Evolutionary conservation across 2,329 filamentous ascomycete genomes (phyloP), one percentile per base, ranked within the genome.

Genomic region (Xylariaceae sp.): DNA sequence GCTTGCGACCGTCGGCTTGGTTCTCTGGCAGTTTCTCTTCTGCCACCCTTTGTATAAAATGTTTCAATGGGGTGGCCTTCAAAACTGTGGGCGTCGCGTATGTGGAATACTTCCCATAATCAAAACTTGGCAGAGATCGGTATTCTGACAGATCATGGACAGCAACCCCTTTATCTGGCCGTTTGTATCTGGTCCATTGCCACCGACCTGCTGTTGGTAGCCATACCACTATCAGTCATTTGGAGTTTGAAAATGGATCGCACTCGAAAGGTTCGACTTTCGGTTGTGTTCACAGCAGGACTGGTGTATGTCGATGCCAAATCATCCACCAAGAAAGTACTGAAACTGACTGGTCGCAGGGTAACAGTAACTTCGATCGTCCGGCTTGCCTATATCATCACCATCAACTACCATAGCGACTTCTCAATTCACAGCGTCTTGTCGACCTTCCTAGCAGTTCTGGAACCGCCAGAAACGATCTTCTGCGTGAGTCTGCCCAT

Each of bases 401-500:
- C 56, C 9, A 65, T 66, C 17, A 49, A 66, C 47, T 66, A 66
- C 30, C 59, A 64, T 50, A 13, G 62, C 44, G 63, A 64, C 37
- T 66, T 66, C 58, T 65, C 64, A n/a, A 65, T 59, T 39, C 58
- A 62, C 18, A 64, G 59, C 15, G 63, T 65, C 5, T 44, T 51
- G 10, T 55, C 64, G 4, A 66, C 63, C 6, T 66, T 65, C 18
- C 42, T 66, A 7, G 64, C 64, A 10, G 54, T 54, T 13, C 37
- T 66, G 17, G 64, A 66, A 47, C 61, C 63, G 2, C 56, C 53
- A 2, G 50, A 57, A 34, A 65, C 63, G 2, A 64, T 66, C n/a
- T 9, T 64, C n/a, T 66, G 63, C 50, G 60, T 66, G 44, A 65
- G 64, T 42, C 57, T 65, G n/a, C 64, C 64, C 51, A 65, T 66